Evolutionary conservation across 768 basidiomycete genomes (phyloP).

Genomic region (Sarcomyxa edulis): DNA sequence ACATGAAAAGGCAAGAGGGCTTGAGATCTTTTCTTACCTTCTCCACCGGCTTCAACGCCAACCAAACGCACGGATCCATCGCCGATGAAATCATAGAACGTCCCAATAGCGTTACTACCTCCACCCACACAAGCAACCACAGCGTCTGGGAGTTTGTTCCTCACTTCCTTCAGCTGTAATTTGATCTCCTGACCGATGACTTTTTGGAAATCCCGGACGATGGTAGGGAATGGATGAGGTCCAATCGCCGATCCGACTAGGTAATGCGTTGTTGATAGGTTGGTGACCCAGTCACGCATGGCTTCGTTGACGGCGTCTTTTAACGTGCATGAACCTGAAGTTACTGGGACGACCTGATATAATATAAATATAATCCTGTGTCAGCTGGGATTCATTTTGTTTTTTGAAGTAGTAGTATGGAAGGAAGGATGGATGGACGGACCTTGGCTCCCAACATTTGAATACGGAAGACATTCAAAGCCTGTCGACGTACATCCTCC

Average conservation of each 20-base stretch:
- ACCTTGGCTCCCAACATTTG: conserved; percentile 95
- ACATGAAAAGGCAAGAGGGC: conserved; percentile 1
- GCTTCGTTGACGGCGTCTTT: conserved; percentile 99
- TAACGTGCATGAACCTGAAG: conserved; percentile 89
- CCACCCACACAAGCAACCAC: conserved; percentile 98
- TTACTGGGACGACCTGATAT: conserved; percentile 81
- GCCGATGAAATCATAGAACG: conserved; percentile 94
- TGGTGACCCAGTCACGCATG: conserved; percentile 98
- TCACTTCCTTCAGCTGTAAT: conserved; percentile 62
- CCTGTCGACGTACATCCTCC: conserved; percentile 94
- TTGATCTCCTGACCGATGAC: conserved; percentile 96
- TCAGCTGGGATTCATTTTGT: not conserved
- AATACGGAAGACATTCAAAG: conserved; percentile 96
- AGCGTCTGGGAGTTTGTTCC: conserved; percentile 87
- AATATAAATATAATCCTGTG: not conserved
- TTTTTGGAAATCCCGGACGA: conserved; percentile 96
- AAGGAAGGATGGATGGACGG: conserved; percentile 2
- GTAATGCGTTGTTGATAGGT: conserved; percentile 91
- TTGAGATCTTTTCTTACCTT: conserved; percentile 48
- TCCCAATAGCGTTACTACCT: conserved; percentile 95
- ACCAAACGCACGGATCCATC: conserved; percentile 83
- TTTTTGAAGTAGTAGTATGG: not conserved
- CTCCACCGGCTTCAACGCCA: conserved; percentile 97
- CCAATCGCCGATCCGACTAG: conserved; percentile 97
- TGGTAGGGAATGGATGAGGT: conserved; percentile 98